These are phyloP conservation scores for Buxus sempervirens DNA, from an alignment of 164 flowering plant species.

Conservation along the genomic window DNA sequence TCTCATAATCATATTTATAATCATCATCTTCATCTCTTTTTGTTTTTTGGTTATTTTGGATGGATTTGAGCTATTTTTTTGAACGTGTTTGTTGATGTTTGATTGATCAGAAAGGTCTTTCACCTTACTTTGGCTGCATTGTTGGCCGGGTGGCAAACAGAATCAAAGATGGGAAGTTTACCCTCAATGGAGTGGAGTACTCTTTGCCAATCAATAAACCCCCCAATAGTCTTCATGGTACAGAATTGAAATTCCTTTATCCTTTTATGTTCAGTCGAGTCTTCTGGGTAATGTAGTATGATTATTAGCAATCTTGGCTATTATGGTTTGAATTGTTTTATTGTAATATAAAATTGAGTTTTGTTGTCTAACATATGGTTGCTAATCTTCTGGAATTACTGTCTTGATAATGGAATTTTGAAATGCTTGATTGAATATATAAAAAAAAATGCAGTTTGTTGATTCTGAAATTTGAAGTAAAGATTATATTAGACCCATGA, in stretches of 20 bases:
- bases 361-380: too few species aligned
- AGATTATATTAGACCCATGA: too few species aligned
- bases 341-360: neutral
- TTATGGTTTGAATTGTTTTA: neutral
- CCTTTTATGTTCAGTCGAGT: neutral
- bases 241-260: neutral
- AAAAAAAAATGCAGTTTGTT: too few species aligned
- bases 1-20: neutral
- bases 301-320: too few species aligned
- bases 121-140: constrained; percentile 59
- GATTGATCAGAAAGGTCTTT: constrained; percentile 35
- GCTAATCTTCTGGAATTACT: too few species aligned
- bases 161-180: constrained; percentile 81
- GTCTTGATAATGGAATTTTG: too few species aligned
- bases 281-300: neutral
- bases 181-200: constrained; percentile 54
- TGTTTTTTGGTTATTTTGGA: neutral
- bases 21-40: neutral
- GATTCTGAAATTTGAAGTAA: too few species aligned
- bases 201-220: constrained; percentile 72
- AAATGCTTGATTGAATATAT: too few species aligned
- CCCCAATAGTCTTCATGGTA: constrained; percentile 88
- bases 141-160: constrained; percentile 93
- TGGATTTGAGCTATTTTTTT: neutral
- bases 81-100: neutral